These are phyloP conservation scores for Vitis labrusca DNA, from an alignment of 164 flowering plant species.

Conservation along the genomic window DNA sequence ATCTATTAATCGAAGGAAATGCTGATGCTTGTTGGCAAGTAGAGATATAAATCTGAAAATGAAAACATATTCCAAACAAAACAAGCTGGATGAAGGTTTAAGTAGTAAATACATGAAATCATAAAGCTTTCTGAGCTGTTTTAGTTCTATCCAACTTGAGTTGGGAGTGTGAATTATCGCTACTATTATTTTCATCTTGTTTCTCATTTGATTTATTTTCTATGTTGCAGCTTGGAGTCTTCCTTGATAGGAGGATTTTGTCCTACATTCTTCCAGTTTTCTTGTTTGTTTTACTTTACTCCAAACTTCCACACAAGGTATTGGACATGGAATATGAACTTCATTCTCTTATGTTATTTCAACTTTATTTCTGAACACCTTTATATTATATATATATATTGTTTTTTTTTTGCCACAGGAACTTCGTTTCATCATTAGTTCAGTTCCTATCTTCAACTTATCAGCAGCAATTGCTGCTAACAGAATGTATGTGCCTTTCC, in stretches of 20 bases:
- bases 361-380: neutral
- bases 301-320: conserved; percentile 99
- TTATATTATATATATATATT: neutral
- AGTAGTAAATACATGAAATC: too few relatives aligned
- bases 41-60: too few relatives aligned
- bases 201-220: conserved; percentile 10
- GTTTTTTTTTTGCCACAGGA: conserved; percentile 53
- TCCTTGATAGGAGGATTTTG: conserved; percentile 75
- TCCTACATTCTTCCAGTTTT: conserved; percentile 65
- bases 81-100: too few relatives aligned
- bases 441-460: conserved; percentile 85
- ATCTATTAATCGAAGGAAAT: neutral
- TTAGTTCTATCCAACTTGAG: neutral
- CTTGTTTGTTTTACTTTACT: conserved; percentile 78
- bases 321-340: neutral
- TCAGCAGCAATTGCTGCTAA: conserved; percentile 86
- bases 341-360: conserved; percentile 9
- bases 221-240: conserved; percentile 71
- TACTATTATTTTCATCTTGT: neutral
- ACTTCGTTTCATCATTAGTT: conserved; percentile 84
- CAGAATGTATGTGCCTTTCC: conserved; percentile 62
- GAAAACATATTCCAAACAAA: too few relatives aligned
- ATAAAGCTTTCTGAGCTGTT: neutral
- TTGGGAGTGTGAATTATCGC: neutral
- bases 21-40: neutral